A percentile compares a stretch with the other conserved stretches of the same genome.
phyloP scores from a whole-genome alignment of 2,329 filamentous ascomycete species.

The Ascochyta pisi region DNA sequence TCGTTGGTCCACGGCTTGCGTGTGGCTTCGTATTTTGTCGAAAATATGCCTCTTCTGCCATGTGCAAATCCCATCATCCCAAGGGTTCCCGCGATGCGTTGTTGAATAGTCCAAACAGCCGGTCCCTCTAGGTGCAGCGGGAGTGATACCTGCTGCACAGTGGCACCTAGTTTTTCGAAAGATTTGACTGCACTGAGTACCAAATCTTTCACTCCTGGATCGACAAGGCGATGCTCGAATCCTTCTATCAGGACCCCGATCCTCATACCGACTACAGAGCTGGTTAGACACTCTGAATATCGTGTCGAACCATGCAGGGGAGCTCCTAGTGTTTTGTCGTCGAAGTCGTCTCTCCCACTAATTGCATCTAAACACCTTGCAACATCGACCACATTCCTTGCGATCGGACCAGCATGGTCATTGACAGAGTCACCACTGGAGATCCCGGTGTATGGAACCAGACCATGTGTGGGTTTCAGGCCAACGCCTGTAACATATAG shows the following conservation, averaged over 20 bases:
- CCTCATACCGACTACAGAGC: conserved; percentile 29
- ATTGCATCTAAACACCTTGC: conserved; percentile 41
- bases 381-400: conserved; percentile 32
- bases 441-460: conserved; percentile 60
- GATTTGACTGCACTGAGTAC: conserved; percentile 50
- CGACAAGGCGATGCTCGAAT: conserved; percentile 40
- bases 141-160: conserved; percentile 45
- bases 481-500: conserved; percentile 36
- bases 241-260: conserved; percentile 39
- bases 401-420: conserved; percentile 52
- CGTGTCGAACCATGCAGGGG: conserved; percentile 30
- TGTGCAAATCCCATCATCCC: conserved; percentile 36
- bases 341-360: conserved; percentile 38
- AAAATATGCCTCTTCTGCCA: conserved; percentile 57
- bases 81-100: no score
- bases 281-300: conserved; percentile 23
- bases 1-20: no score
- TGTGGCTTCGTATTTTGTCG: no score
- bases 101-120: conserved; percentile 47
- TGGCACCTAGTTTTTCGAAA: conserved; percentile 53
- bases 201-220: conserved; percentile 48
- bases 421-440: conserved; percentile 47
- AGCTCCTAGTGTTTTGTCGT: conserved; percentile 41
- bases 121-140: conserved; percentile 50
- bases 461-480: conserved; percentile 57